phyloP scores from a whole-genome alignment of 2,329 filamentous ascomycete species.

The Aureobasidium uvarum region DNA sequence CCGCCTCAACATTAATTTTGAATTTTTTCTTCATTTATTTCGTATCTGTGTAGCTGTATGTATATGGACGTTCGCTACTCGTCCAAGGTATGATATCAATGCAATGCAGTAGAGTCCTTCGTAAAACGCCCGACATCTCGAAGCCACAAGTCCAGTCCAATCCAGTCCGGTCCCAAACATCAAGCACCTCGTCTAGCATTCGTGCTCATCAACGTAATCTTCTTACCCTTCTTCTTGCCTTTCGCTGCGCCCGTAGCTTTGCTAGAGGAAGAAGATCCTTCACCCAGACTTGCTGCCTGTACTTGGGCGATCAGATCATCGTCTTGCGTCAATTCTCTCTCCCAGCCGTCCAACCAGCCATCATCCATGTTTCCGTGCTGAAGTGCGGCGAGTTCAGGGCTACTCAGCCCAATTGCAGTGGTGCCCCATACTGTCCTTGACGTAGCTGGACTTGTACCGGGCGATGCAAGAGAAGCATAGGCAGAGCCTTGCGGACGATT shows the following conservation, averaged over 20 bases:
- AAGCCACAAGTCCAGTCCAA: neutral
- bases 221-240: slow-evolving; percentile 65
- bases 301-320: slow-evolving; percentile 53
- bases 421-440: slow-evolving; percentile 93
- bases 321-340: slow-evolving; percentile 72
- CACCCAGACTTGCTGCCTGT: slow-evolving; percentile 39
- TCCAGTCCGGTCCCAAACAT: neutral
- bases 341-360: slow-evolving; percentile 83
- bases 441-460: slow-evolving; percentile 76
- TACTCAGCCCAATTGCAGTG: slow-evolving; percentile 58
- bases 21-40: slow-evolving; percentile 6
- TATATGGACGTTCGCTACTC: slow-evolving; percentile 11
- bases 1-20: neutral
- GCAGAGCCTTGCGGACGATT: slow-evolving; percentile 59
- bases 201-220: slow-evolving; percentile 68
- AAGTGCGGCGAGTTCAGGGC: slow-evolving; percentile 53
- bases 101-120: slow-evolving; percentile 1
- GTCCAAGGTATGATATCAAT: slow-evolving; percentile 22
- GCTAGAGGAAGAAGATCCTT: slow-evolving; percentile 17
- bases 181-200: slow-evolving; percentile 59
- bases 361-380: slow-evolving; percentile 59
- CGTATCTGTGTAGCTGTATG: slow-evolving; percentile 17
- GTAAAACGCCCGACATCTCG: slow-evolving; percentile 1
- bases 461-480: slow-evolving; percentile 68
- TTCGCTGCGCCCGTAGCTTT: slow-evolving; percentile 40